Conservation (phyloP, 768 basidiomycete genomes). For the Infundibulicybe gibba region DNA sequence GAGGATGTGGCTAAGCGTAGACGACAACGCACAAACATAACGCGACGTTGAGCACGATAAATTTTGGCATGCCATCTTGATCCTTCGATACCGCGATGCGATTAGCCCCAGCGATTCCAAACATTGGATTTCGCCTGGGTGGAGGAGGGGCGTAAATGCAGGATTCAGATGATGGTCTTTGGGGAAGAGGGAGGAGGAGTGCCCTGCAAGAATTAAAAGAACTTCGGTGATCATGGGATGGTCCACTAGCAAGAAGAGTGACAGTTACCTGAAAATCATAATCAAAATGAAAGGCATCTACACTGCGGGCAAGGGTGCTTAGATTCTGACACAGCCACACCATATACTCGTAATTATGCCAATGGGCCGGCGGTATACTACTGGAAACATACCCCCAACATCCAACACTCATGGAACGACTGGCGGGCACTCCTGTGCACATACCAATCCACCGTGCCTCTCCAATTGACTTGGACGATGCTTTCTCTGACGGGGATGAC, state of each 20-base stretch:
- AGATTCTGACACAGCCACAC: no score
- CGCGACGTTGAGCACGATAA: constrained; percentile 61
- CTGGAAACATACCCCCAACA: not conserved
- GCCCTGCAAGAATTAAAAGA: constrained; percentile 82
- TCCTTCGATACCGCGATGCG: constrained; percentile 69
- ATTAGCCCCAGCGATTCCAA: constrained; percentile 77
- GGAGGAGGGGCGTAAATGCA: constrained; percentile 66
- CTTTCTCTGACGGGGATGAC: constrained; percentile 60
- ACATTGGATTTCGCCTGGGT: constrained; percentile 86
- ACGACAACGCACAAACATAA: constrained; percentile 77
- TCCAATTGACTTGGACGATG: constrained; percentile 56
- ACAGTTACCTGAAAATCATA: not conserved
- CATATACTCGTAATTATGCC: no score
- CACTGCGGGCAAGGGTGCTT: constrained; percentile 3
- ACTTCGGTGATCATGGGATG: constrained; percentile 83
- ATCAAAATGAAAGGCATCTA: not conserved
- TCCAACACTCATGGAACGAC: constrained; percentile 9
- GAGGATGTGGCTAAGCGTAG: constrained; percentile 69
- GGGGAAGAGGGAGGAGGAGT: constrained; percentile 81
- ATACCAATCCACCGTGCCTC: constrained; percentile 18
- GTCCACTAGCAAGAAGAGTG: not conserved
- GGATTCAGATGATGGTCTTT: constrained; percentile 55
- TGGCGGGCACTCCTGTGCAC: constrained; percentile 7
- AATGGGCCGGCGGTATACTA: no score
- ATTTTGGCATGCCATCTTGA: constrained; percentile 51